Conservation (phyloP, 768 basidiomycete genomes). For the Lentinula edodes region DNA sequence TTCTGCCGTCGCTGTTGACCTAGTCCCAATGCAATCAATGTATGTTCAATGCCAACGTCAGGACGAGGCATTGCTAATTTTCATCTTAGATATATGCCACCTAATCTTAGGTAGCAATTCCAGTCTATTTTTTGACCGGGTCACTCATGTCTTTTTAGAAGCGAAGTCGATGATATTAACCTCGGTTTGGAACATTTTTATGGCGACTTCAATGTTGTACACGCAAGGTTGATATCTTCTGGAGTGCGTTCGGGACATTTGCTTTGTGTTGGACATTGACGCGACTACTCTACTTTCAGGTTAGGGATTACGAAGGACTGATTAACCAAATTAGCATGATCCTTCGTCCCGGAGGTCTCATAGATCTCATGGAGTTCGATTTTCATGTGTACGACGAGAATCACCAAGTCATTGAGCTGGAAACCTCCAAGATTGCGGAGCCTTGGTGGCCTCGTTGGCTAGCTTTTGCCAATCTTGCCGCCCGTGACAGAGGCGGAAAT, state of each 20-base stretch:
- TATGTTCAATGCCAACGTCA: slow-evolving; percentile 28
- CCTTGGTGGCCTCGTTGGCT: slow-evolving; percentile 67
- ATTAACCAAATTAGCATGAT: slow-evolving; percentile 63
- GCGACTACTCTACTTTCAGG: slow-evolving; percentile 31
- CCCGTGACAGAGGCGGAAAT: slow-evolving; percentile 51
- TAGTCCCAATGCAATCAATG: slow-evolving; percentile 75
- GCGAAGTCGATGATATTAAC: slow-evolving; percentile 82
- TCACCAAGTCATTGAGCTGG: slow-evolving; percentile 36
- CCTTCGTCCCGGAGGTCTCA: slow-evolving; percentile 64
- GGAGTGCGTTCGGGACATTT: slow-evolving; percentile 47
- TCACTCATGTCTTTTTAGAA: slow-evolving; percentile 35
- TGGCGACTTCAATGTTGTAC: slow-evolving; percentile 71
- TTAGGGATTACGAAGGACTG: slow-evolving; percentile 59
- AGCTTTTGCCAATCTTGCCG: slow-evolving; percentile 46
- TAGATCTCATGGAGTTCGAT: slow-evolving; percentile 65
- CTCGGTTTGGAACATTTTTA: slow-evolving; percentile 80
- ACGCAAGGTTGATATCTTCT: slow-evolving; percentile 64
- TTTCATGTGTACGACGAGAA: slow-evolving; percentile 56
- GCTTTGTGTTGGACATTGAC: slow-evolving; percentile 10
- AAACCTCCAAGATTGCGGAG: slow-evolving; percentile 33
- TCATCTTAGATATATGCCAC: slow-evolving; percentile 52
- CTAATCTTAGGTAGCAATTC: slow-evolving; percentile 55
- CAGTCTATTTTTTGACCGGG: slow-evolving; percentile 6
- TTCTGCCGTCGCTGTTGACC: slow-evolving; percentile 67
- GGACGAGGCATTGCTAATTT: slow-evolving; percentile 11